A percentile compares a stretch with the other conserved stretches of the same genome.
phyloP scores from a whole-genome alignment of 1,139 yeast species.

The Arxiozyma heterogenica region DNA sequence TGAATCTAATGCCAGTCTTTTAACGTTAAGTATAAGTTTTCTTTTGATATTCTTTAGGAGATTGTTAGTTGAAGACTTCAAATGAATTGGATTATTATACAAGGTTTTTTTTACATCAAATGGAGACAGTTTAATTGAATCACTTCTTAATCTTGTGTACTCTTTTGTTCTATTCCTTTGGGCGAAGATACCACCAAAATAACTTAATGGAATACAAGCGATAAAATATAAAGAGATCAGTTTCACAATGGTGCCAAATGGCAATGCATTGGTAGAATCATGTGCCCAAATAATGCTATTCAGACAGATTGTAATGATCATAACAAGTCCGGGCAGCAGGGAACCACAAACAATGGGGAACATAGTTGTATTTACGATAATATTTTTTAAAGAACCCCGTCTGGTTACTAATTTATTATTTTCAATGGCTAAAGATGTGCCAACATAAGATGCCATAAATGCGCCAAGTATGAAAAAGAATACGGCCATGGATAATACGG shows the following conservation, averaged over 20 bases:
- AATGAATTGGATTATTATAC: not conserved
- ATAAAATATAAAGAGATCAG: slow-evolving; percentile 50
- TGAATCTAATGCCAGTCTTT: slow-evolving; percentile 4
- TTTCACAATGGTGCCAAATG: slow-evolving; percentile 62
- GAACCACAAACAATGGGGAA: slow-evolving; percentile 50
- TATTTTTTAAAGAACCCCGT: slow-evolving; percentile 5
- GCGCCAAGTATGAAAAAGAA: slow-evolving; percentile 61
- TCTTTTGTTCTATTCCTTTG: slow-evolving; percentile 23
- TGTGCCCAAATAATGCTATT: slow-evolving; percentile 70
- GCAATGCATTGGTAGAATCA: slow-evolving; percentile 68
- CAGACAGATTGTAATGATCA: slow-evolving; percentile 45
- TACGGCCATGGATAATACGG: slow-evolving; percentile 53
- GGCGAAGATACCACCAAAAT: slow-evolving; percentile 62
- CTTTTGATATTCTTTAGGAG: not conserved
- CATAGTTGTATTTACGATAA: slow-evolving; percentile 3
- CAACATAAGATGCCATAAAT: slow-evolving; percentile 60
- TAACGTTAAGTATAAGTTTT: not conserved
- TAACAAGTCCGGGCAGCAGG: slow-evolving; percentile 48
- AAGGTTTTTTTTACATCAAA: not conserved
- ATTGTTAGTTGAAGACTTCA: not conserved
- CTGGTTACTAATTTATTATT: slow-evolving; percentile 5
- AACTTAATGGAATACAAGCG: slow-evolving; percentile 63
- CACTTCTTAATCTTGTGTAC: slow-evolving; percentile 5
- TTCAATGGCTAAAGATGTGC: slow-evolving; percentile 41
- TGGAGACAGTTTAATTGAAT: slow-evolving; percentile 2